A percentile compares a stretch with the other conserved stretches of the same genome.
Conservation (phyloP, 1,284 basidiomycete genomes). For the Porogramme epimiltina region DNA sequence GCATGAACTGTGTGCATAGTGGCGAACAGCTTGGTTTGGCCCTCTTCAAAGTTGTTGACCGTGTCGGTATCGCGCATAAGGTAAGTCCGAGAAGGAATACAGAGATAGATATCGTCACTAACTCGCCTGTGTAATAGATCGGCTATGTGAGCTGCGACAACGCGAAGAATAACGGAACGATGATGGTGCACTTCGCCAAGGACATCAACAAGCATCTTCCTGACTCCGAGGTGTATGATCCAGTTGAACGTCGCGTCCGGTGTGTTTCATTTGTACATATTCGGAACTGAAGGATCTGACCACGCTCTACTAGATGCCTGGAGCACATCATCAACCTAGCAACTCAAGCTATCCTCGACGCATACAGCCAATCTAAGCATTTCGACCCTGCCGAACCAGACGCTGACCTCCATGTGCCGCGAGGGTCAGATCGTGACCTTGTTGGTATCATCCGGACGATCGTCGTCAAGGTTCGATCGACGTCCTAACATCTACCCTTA, state of each 20-base stretch:
- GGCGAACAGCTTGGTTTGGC: neutral
- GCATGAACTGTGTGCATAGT: neutral
- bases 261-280: neutral
- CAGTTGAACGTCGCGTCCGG: neutral
- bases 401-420: neutral
- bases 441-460: slow-evolving; percentile 4
- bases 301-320: slow-evolving; percentile 7
- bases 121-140: slow-evolving; percentile 23
- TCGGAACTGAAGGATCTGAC: neutral
- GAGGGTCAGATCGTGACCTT: neutral
- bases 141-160: slow-evolving; percentile 39
- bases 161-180: slow-evolving; percentile 36
- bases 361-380: slow-evolving; percentile 6
- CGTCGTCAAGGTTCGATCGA: slow-evolving; percentile 11
- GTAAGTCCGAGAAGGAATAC: too few relatives aligned
- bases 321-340: slow-evolving; percentile 17
- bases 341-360: slow-evolving; percentile 6
- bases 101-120: neutral
- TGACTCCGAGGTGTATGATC: neutral
- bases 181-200: slow-evolving; percentile 29
- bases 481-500: neutral
- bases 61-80: slow-evolving; percentile 25
- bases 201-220: neutral
- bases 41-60: slow-evolving; percentile 23
- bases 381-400: slow-evolving; percentile 10